Evolutionary conservation across 2,329 filamentous ascomycete species (phyloP).

Genomic region (Diaporthe aspalathi): DNA sequence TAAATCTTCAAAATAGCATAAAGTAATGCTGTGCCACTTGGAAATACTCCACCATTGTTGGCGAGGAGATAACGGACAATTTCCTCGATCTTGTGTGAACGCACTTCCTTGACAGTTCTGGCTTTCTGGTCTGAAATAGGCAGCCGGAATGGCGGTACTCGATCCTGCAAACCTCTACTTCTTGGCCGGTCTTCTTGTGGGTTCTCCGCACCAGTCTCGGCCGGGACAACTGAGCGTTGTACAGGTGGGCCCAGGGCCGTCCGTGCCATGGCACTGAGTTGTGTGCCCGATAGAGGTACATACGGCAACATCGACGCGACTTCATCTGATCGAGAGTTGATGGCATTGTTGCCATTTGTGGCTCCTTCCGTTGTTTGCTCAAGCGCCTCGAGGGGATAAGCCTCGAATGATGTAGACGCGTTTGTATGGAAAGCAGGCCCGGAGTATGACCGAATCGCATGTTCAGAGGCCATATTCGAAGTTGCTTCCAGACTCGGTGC

Average conservation of each 20-base stretch:
- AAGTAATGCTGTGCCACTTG: slow-evolving; percentile 62
- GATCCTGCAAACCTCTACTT: background rate
- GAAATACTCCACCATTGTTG: slow-evolving; percentile 59
- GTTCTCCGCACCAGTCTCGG: background rate
- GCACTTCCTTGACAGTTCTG: slow-evolving; percentile 30
- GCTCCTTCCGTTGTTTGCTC: background rate
- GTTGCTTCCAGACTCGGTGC: no score
- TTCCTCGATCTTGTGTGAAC: slow-evolving; percentile 50
- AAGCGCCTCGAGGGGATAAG: slow-evolving; percentile 34
- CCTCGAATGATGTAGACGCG: background rate
- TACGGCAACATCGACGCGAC: background rate
- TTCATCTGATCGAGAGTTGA: background rate
- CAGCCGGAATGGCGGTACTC: slow-evolving; percentile 35
- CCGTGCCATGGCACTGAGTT: background rate
- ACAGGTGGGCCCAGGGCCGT: background rate
- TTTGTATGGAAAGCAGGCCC: background rate
- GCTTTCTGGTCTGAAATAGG: slow-evolving; percentile 41
- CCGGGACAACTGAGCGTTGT: background rate
- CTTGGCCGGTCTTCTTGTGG: slow-evolving; percentile 8
- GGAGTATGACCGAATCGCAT: background rate
- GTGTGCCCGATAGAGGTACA: background rate
- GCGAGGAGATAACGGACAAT: slow-evolving; percentile 57
- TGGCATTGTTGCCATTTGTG: background rate
- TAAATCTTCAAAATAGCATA: slow-evolving; percentile 60
- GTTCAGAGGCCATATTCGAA: background rate